These are phyloP conservation scores for Naganishia vishniacii DNA, from an alignment of 768 basidiomycete species.

Conservation along the genomic window DNA sequence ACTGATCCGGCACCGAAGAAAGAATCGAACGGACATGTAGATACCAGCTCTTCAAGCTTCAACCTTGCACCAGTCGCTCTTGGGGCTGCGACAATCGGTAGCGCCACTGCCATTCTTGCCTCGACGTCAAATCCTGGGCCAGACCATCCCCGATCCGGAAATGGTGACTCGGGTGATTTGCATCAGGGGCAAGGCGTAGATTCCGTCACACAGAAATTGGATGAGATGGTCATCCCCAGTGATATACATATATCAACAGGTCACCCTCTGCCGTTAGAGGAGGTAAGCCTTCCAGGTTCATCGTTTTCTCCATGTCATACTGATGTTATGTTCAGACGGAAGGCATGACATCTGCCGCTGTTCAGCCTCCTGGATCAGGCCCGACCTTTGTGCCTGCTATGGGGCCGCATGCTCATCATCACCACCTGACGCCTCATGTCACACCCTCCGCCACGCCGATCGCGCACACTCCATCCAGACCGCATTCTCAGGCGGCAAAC, in stretches of 20 bases:
- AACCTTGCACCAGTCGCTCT: not conserved
- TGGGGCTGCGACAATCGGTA: not conserved
- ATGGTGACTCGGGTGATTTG: not conserved
- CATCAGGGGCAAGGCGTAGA: not conserved
- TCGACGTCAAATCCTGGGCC: not conserved
- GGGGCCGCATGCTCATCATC: slow-evolving; percentile 48
- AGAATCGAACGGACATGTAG: not conserved
- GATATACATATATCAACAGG: not conserved
- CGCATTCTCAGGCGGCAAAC: not conserved
- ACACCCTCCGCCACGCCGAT: slow-evolving; percentile 50
- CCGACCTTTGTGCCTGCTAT: slow-evolving; percentile 45
- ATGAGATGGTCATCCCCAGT: not conserved
- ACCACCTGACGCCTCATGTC: slow-evolving; percentile 37
- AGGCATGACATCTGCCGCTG: slow-evolving; percentile 83
- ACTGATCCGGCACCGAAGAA: not conserved
- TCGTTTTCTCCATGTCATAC: not conserved
- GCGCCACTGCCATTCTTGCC: not conserved
- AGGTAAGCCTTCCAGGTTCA: too few relatives aligned
- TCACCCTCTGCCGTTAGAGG: slow-evolving; percentile 19
- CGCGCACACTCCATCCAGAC: slow-evolving; percentile 16
- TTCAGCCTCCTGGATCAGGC: slow-evolving; percentile 83
- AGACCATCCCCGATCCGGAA: not conserved
- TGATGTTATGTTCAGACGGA: slow-evolving; percentile 54
- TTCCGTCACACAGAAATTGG: not conserved
- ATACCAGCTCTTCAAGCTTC: not conserved